Evolutionary conservation across 257 asterid species (phyloP).

Genomic region (Rauvolfia tetraphylla): DNA sequence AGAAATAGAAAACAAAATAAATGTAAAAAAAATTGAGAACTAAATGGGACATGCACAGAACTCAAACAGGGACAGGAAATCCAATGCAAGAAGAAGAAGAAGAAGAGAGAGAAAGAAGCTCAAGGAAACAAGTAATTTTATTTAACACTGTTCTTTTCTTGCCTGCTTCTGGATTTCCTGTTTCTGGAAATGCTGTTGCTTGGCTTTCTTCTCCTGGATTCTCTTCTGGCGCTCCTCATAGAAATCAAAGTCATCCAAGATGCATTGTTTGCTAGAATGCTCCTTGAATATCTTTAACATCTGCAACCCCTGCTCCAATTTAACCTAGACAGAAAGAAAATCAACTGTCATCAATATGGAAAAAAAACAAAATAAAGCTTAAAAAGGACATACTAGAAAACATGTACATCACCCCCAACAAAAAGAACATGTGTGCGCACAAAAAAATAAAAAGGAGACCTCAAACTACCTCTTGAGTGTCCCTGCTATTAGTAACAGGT

Average conservation of each 20-base stretch:
- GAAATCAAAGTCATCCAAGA: slow-evolving; percentile 68
- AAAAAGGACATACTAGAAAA: background rate
- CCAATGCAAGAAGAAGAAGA: background rate
- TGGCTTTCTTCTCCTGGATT: slow-evolving; percentile 13
- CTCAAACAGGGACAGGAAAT: background rate
- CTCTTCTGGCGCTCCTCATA: slow-evolving; percentile 62
- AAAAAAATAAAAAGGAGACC: background rate
- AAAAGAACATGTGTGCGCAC: background rate
- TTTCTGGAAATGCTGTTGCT: slow-evolving; percentile 12
- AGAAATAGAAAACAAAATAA: background rate
- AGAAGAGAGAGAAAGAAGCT: background rate
- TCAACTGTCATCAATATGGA: background rate
- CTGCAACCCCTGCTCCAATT: slow-evolving; percentile 59
- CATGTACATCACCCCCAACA: too few relatives aligned
- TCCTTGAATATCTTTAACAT: slow-evolving; percentile 58
- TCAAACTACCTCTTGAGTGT: slow-evolving; percentile 62
- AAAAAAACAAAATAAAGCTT: background rate
- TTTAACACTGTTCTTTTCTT: background rate
- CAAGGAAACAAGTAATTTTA: background rate
- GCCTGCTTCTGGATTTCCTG: slow-evolving; percentile 7
- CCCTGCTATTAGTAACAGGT: slow-evolving; percentile 77
- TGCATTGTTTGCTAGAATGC: slow-evolving; percentile 50
- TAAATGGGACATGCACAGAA: background rate
- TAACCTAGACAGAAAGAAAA: slow-evolving; percentile 32
- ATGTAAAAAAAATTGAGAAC: background rate